A percentile compares a stretch with the other conserved stretches of the same genome.
Conservation (phyloP, 768 basidiomycete species). For the Russula sp. region DNA sequence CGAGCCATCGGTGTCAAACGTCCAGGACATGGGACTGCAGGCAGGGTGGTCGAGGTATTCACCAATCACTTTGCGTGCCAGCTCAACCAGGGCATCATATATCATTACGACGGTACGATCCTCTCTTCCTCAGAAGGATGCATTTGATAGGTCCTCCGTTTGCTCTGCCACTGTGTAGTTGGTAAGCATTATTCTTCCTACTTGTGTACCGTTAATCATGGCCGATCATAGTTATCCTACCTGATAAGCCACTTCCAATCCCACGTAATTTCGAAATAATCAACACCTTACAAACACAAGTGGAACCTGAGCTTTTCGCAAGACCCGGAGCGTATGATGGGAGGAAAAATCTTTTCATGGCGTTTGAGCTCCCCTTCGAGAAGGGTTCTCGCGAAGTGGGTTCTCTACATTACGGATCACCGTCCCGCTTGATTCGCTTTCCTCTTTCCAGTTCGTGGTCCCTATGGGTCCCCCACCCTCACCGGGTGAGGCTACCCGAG, state of each 20-base stretch:
- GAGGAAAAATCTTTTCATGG: conserved; percentile 66
- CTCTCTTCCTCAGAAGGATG: neutral
- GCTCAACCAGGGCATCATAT: conserved; percentile 55
- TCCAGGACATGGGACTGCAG: conserved; percentile 53
- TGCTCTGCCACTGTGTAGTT: conserved; percentile 28
- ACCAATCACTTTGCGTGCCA: conserved; percentile 61
- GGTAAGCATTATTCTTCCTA: conserved; percentile 29
- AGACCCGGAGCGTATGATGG: conserved; percentile 74
- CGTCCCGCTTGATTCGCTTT: conserved; percentile 5
- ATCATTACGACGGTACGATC: conserved; percentile 71
- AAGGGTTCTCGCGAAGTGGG: conserved; percentile 40
- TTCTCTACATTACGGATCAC: neutral
- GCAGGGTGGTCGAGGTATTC: conserved; percentile 35
- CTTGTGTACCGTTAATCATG: neutral
- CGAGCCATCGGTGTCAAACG: conserved; percentile 60
- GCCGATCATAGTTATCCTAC: conserved; percentile 45
- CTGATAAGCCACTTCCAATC: conserved; percentile 63
- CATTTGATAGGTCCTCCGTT: neutral
- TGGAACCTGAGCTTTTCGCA: conserved; percentile 60
- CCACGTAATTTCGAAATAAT: conserved; percentile 67
- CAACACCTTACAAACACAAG: conserved; percentile 47
- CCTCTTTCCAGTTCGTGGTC: conserved; percentile 49
- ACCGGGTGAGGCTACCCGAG: neutral
- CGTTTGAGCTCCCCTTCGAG: conserved; percentile 54
- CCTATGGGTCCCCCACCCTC: conserved; percentile 33